A percentile compares a stretch with the other conserved stretches of the same genome.
Conservation (phyloP, 345 rosid species). For the Acer saccharum region DNA sequence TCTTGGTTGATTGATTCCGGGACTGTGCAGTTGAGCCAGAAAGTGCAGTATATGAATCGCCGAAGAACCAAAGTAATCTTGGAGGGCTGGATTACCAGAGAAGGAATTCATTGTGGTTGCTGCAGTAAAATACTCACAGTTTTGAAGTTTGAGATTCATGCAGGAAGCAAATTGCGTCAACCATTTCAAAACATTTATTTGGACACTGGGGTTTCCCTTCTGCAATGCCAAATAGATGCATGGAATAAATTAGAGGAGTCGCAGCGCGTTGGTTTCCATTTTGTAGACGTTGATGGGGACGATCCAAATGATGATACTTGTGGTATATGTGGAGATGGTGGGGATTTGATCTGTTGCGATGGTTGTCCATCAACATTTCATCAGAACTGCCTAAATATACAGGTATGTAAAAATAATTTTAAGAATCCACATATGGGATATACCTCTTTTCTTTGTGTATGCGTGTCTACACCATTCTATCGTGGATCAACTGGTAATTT, state of each 20-base stretch:
- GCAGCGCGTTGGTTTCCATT: constrained; percentile 50
- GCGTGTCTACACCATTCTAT: background rate
- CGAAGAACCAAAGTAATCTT: constrained; percentile 54
- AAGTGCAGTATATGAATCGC: constrained; percentile 75
- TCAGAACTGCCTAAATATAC: constrained; percentile 76
- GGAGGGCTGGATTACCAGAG: constrained; percentile 79
- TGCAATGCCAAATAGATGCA: constrained; percentile 85
- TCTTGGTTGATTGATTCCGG: constrained; percentile 91
- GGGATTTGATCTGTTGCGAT: constrained; percentile 94
- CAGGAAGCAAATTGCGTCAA: constrained; percentile 82
- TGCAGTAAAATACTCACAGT: constrained; percentile 73
- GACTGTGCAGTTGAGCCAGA: constrained; percentile 62
- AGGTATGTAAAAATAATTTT: constrained; percentile 41
- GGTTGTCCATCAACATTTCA: constrained; percentile 97
- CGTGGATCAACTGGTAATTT: background rate
- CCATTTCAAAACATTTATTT: constrained; percentile 79
- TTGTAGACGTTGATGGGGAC: constrained; percentile 65
- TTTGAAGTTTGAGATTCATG: constrained; percentile 85
- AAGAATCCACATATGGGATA: background rate
- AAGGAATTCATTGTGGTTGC: constrained; percentile 92
- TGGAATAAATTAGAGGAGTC: constrained; percentile 77
- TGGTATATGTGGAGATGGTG: constrained; percentile 98
- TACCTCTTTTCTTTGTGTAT: background rate
- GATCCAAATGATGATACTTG: constrained; percentile 99
- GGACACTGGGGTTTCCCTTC: constrained; percentile 81